Base-by-base conservation (phyloP, 805 yeast genomes). In the Kuraishia cidri region DNA sequence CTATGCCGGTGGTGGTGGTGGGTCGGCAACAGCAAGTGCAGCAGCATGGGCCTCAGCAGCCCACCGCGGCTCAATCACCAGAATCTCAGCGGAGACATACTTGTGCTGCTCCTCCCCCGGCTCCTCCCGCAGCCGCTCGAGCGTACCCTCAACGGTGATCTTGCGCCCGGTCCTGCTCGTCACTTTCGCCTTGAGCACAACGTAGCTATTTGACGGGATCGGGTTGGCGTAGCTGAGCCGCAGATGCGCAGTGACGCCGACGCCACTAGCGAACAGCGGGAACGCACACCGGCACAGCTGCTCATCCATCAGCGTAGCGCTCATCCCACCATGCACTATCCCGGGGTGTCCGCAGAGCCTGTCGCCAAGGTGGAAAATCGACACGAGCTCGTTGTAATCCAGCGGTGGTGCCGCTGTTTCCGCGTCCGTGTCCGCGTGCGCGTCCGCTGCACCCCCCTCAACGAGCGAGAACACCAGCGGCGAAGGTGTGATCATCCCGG, bases 241-340 rank as follows among this genome's bases (percentile, higher is more conserved):
- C 24, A 72, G 48, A 22, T 49, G 54, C 2, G 69, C 75, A 5
- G 78, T 72, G n/a, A 69, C 72, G 7, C 76, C 76, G 32, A 55
- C 58, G 30, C 58, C 56, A 8, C 62, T 52, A 0, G 69, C 70
- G 14, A 72, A 57, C 13, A 55, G 40, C 3, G 75, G 65, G 38
- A 72, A 61, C 12, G 69, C 75, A 30, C 69, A 66, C n/a, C 61
- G 45, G 36, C 73, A 69, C 32, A 71, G 56, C 3, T 66, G 71
- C 44, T 71, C 78, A 42, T 72, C 78, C 8, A 72, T 46, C 6
- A 72, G 51, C 4, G 76, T 69, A 4, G 75, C 62, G n/a, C 69
- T 52, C 12, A 70, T 57, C 1, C 78, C 78, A 33, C 72, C 72
- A 43, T 72, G 78, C 26, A 72, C 56, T 30, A 65, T 58, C 28